Percentiles rank a stretch among this genome's conserved stretches.
Conservation (phyloP, 2,329 filamentous ascomycete genomes). For the Sporothrix luriei region DNA sequence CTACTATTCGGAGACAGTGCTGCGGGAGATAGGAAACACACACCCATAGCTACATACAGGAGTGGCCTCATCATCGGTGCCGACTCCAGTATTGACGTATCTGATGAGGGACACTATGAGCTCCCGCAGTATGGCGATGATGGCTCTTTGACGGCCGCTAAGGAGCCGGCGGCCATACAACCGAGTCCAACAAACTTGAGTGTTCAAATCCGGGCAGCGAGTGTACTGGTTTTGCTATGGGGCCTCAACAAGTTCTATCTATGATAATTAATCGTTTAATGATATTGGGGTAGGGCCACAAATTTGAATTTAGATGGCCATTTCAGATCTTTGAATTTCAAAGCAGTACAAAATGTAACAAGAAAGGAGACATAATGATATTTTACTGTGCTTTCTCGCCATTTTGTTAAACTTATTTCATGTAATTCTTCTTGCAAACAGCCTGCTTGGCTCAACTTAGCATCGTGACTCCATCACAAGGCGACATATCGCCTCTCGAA, state of each 20-base stretch:
- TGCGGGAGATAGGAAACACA: not conserved
- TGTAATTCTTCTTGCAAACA: not conserved
- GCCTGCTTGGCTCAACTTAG: not conserved
- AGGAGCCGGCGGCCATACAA: not conserved
- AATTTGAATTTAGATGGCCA: not conserved
- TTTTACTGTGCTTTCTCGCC: not conserved
- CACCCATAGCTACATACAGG: not conserved
- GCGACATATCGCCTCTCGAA: not conserved
- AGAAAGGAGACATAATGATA: no score
- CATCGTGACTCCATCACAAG: not conserved
- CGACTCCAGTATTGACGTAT: not conserved
- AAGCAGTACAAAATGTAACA: not conserved
- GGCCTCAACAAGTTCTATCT: constrained; percentile 10
- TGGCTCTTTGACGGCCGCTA: not conserved
- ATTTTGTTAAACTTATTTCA: not conserved
- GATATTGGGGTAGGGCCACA: not conserved
- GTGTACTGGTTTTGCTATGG: constrained; percentile 23
- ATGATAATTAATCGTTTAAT: constrained; percentile 1
- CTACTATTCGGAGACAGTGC: constrained; percentile 10
- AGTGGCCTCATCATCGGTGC: not conserved
- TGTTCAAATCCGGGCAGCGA: not conserved
- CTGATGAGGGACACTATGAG: not conserved
- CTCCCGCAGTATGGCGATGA: constrained; percentile 9
- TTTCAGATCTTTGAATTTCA: not conserved
- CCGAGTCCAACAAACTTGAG: not conserved